These are phyloP conservation scores for Candida nonsorbophila DNA, from an alignment of 805 yeast species.

Conservation along the genomic window DNA sequence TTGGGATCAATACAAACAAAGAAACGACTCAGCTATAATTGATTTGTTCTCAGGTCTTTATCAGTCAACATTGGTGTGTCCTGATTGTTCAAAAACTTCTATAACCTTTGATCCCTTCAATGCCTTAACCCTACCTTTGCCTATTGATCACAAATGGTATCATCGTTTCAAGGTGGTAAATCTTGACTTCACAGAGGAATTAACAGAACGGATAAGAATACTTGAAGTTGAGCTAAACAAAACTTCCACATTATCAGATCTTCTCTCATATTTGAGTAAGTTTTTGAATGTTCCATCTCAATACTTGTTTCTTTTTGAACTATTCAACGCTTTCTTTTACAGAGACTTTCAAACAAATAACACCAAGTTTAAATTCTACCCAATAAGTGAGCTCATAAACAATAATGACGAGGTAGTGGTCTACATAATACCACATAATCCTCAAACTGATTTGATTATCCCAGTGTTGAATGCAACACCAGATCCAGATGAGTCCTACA, in stretches of 20 bases:
- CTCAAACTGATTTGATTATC: constrained; percentile 36
- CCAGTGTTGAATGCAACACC: constrained; percentile 52
- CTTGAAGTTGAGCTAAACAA: constrained; percentile 73
- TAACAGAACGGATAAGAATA: constrained; percentile 16
- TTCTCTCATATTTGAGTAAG: constrained; percentile 55
- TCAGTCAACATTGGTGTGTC: constrained; percentile 86
- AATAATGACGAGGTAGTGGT: constrained; percentile 61
- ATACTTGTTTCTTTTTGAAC: constrained; percentile 27
- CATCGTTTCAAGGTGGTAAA: constrained; percentile 60
- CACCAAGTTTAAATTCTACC: constrained; percentile 49
- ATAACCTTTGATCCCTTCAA: constrained; percentile 92
- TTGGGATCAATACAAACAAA: constrained; percentile 71
- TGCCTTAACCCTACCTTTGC: constrained; percentile 86
- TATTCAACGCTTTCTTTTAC: constrained; percentile 66
- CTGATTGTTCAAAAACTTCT: constrained; percentile 71
- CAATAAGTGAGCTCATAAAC: constrained; percentile 62
- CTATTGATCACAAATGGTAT: constrained; percentile 68
- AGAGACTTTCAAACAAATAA: constrained; percentile 60
- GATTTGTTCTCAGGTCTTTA: constrained; percentile 90
- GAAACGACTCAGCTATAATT: constrained; percentile 80
- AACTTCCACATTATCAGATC: constrained; percentile 56
- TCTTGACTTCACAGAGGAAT: constrained; percentile 18
- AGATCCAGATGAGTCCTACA: constrained; percentile 29
- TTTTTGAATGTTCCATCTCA: constrained; percentile 28
- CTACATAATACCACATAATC: constrained; percentile 49